A percentile compares a stretch with the other conserved stretches of the same genome.
phyloP scores from a whole-genome alignment of 129 eudicot genomes.

The Smallanthus sonchifolius region DNA sequence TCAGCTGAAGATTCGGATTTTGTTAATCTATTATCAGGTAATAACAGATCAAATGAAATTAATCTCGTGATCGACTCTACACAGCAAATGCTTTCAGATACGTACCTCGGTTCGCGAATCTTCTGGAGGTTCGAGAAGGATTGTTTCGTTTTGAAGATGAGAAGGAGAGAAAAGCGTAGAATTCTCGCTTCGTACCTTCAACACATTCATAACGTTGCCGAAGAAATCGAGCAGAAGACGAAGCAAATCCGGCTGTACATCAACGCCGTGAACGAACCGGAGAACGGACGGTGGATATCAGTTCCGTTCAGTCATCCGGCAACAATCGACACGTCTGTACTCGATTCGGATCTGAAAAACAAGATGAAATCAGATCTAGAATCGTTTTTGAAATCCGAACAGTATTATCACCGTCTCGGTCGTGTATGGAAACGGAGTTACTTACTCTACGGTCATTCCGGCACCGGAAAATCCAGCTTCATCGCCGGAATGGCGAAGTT shows the following conservation, averaged over 20 bases:
- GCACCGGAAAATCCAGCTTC: no score
- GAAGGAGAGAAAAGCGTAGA: slow-evolving; percentile 57
- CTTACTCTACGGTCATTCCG: no score
- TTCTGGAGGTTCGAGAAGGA: slow-evolving; percentile 48
- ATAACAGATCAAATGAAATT: background rate
- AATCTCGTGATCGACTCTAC: no score
- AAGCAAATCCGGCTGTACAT: slow-evolving; percentile 53
- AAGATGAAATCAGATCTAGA: no score
- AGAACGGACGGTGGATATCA: slow-evolving; percentile 73
- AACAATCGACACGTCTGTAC: slow-evolving; percentile 65
- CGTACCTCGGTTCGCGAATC: slow-evolving; percentile 47
- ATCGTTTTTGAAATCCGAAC: no score
- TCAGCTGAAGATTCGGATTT: slow-evolving; percentile 65
- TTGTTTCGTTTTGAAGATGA: slow-evolving; percentile 50
- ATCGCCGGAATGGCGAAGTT: no score
- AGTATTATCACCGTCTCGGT: no score
- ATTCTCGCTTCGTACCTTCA: slow-evolving; percentile 61
- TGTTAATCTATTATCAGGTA: slow-evolving; percentile 59
- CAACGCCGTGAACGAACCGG: slow-evolving; percentile 37
- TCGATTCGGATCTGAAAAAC: no score
- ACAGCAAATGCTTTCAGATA: no score
- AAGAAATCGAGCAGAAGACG: slow-evolving; percentile 52
- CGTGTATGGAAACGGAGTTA: no score
- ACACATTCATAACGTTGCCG: slow-evolving; percentile 50
- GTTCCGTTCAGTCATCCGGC: slow-evolving; percentile 73